phyloP scores from a whole-genome alignment of 2,329 filamentous ascomycete species.

The Pseudogymnoascus sp. region DNA sequence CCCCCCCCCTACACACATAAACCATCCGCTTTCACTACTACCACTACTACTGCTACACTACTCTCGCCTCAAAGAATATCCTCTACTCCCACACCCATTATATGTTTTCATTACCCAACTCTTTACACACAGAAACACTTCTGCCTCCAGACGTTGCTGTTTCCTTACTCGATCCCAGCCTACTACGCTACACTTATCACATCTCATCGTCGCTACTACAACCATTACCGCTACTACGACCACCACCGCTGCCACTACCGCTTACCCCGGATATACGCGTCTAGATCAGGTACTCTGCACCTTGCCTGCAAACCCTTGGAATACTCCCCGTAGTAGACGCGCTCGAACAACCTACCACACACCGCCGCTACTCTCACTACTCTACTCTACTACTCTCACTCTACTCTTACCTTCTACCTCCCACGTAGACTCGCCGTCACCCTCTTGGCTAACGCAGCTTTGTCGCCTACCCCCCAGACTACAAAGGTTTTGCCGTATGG shows the following conservation, averaged over 20 bases:
- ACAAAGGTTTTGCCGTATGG: background rate
- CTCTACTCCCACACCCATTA: background rate
- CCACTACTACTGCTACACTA: background rate
- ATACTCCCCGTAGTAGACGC: slow-evolving; percentile 9
- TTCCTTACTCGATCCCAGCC: slow-evolving; percentile 17
- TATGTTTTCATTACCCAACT: slow-evolving; percentile 17
- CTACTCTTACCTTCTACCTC: slow-evolving; percentile 2
- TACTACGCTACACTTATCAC: slow-evolving; percentile 3
- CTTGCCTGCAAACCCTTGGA: slow-evolving; percentile 1
- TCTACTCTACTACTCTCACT: background rate
- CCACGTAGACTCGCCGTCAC: slow-evolving; percentile 4
- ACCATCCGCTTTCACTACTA: background rate
- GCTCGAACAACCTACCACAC: slow-evolving; percentile 7
- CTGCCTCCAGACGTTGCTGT: slow-evolving; percentile 15
- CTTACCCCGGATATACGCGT: slow-evolving; percentile 3
- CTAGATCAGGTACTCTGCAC: slow-evolving; percentile 5
- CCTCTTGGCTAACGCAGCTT: background rate
- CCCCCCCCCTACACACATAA: background rate
- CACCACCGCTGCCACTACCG: background rate
- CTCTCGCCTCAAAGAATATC: background rate
- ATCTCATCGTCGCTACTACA: background rate
- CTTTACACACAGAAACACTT: slow-evolving; percentile 21
- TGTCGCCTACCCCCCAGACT: background rate
- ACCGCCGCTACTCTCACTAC: background rate
- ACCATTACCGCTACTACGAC: background rate